Evolutionary conservation across 164 flowering plant genomes (phyloP).

Genomic region (Chloranthus sessilifolius): DNA sequence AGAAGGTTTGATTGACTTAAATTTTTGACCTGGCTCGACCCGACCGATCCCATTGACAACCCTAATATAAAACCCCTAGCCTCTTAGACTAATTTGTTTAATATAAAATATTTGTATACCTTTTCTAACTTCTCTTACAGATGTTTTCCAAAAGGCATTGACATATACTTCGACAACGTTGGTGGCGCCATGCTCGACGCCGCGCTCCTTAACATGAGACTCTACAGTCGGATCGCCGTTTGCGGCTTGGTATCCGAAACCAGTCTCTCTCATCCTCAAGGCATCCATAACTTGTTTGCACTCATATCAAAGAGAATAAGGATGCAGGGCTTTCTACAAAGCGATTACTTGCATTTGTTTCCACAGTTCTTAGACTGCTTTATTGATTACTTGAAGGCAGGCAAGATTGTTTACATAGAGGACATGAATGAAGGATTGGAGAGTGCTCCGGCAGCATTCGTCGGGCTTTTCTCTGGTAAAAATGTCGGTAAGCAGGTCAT

Average conservation of each 20-base stretch:
- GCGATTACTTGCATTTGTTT: conserved; percentile 43
- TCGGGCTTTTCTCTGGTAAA: conserved; percentile 48
- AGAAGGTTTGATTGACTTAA: too few relatives aligned
- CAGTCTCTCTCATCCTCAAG: conserved; percentile 23
- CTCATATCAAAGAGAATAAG: conserved; percentile 33
- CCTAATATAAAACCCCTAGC: too few relatives aligned
- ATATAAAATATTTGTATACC: too few relatives aligned
- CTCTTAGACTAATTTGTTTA: too few relatives aligned
- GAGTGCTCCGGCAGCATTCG: conserved; percentile 50
- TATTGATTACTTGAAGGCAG: conserved; percentile 29
- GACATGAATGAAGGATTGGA: conserved; percentile 59
- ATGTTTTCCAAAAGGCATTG: conserved; percentile 62
- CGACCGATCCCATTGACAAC: too few relatives aligned
- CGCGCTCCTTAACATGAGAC: conserved; percentile 54
- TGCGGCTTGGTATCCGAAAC: conserved; percentile 60
- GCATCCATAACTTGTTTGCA: conserved; percentile 31
- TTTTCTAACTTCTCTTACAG: too few relatives aligned
- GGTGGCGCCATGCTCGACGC: conserved; percentile 71
- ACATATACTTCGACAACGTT: conserved; percentile 67
- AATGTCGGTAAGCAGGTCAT: conserved; percentile 71
- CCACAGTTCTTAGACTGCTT: conserved; percentile 45
- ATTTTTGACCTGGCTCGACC: too few relatives aligned
- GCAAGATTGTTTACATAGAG: conserved; percentile 57
- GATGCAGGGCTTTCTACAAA: conserved; percentile 52
- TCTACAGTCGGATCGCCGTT: conserved; percentile 47